Percentiles rank a stretch among this genome's conserved stretches.
Conservation (phyloP, 2,329 filamentous ascomycete species). For the Pezicula rhizophila region DNA sequence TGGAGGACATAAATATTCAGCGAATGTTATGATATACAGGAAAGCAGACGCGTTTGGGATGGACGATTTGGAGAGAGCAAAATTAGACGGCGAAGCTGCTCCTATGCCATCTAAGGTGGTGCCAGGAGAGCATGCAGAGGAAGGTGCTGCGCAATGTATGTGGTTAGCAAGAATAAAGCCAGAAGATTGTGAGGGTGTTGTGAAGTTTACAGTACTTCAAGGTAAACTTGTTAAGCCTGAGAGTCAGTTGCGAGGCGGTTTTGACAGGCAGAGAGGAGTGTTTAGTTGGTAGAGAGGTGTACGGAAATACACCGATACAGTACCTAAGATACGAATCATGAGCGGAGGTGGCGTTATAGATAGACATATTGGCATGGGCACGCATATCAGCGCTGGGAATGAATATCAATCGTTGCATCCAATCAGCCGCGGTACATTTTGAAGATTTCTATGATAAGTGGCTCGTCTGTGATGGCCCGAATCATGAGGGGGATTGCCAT, state of each 20-base stretch:
- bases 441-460: no score
- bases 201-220: conserved; percentile 82
- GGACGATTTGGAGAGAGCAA: conserved; percentile 24
- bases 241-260: conserved; percentile 79
- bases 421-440: no score
- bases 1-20: conserved; percentile 92
- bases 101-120: conserved; percentile 22
- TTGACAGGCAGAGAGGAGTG: conserved; percentile 73
- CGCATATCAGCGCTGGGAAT: no score
- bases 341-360: no score
- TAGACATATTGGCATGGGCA: no score
- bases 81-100: conserved; percentile 26
- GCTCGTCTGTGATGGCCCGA: no score
- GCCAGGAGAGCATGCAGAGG: conserved; percentile 25
- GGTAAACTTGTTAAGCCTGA: conserved; percentile 92
- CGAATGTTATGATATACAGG: conserved; percentile 90
- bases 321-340: no score
- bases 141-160: conserved; percentile 78
- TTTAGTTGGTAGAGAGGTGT: conserved; percentile 68
- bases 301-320: no score
- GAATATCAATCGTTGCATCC: no score
- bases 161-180: conserved; percentile 83
- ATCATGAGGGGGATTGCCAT: no score
- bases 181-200: conserved; percentile 88
- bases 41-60: conserved; percentile 30